Base-by-base conservation (phyloP, 2,329 filamentous ascomycete genomes). In the Fusarium newnesense region DNA sequence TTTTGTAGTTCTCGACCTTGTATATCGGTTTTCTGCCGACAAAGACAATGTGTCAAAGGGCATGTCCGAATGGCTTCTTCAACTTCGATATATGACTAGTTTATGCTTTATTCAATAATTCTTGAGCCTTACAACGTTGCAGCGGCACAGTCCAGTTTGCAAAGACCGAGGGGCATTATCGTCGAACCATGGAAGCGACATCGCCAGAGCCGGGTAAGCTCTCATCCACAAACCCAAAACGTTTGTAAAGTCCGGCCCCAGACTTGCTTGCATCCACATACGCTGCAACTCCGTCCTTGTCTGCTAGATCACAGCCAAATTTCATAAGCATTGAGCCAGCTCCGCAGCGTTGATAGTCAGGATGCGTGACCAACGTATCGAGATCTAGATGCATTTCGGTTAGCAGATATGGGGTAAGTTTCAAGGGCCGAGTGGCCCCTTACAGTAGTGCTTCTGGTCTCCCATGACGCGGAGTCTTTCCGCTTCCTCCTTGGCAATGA, bases 321-420 rank as follows among this genome's bases (percentile, higher is more conserved):
- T 62, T 49, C 12, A 79, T 63, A 4, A 78, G 70, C 73, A 78
- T 71, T 5, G 73, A 77, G 2, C 76, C 76, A 8, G 68, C 69
- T 18, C 77, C 77, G n/a, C 69, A 70, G 5, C 77, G 67, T 42
- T 77, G 77, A 18, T 78, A 78, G 3, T 78, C 75, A 0, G 76
- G 77, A 34, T 78, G 77, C 1, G 77, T 79, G 5, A 57, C 77
- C 5, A 79, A 36, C 2, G 76, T 78, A 42, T 79, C 77, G 2
- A 78, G 69, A 57, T 78, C 76, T 76, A 36, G 8, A n/a, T 11
- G 26, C 9, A 13, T 18, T 32, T 9, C n/a, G 18, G 19, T 49
- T 34, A 60, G 36, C 34, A 19, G 28, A 52, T 37, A 19, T 26
- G 5, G 26, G 12, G n/a, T 11, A 4, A 24, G 24, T 24, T 24